Conservation (phyloP, 2,329 filamentous ascomycete species). For the Fusarium mangiferae region DNA sequence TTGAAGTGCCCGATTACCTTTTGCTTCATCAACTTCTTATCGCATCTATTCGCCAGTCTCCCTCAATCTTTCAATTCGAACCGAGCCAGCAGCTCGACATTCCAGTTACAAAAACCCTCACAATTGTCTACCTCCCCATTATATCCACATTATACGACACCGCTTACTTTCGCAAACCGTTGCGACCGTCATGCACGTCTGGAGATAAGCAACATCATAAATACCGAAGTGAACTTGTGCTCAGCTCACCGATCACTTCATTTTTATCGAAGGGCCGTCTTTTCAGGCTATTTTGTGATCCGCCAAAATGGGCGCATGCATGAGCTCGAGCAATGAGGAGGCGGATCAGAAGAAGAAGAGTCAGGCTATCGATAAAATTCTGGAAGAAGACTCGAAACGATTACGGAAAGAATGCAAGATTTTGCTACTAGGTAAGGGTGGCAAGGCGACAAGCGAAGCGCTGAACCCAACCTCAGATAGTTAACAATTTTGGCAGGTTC, state of each 20-base stretch:
- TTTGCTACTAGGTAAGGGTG: slow-evolving; percentile 81
- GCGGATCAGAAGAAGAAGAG: slow-evolving; percentile 95
- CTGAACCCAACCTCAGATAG: background rate
- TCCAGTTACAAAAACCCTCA: background rate
- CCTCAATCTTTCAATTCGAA: background rate
- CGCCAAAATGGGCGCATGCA: slow-evolving; percentile 86
- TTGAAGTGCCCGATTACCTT: slow-evolving; percentile 29
- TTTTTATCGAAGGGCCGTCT: slow-evolving; percentile 17
- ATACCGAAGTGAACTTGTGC: slow-evolving; percentile 26
- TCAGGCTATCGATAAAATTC: slow-evolving; percentile 90
- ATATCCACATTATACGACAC: slow-evolving; percentile 18
- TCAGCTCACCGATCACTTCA: slow-evolving; percentile 11
- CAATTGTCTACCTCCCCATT: background rate
- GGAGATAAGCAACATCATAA: slow-evolving; percentile 29
- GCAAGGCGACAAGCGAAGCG: slow-evolving; percentile 13
- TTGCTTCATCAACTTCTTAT: slow-evolving; percentile 32
- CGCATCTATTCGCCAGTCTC: slow-evolving; percentile 22
- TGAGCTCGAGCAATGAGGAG: slow-evolving; percentile 89
- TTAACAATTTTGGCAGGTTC: slow-evolving; percentile 72
- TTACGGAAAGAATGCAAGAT: slow-evolving; percentile 99
- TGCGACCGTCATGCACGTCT: slow-evolving; percentile 42
- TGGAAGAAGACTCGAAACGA: slow-evolving; percentile 94
- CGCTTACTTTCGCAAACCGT: slow-evolving; percentile 22
- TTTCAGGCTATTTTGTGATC: slow-evolving; percentile 27
- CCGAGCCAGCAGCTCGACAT: background rate